These are phyloP conservation scores for Diaporthe sp. DNA, from an alignment of 2,329 filamentous ascomycete genomes.

Conservation along the genomic window DNA sequence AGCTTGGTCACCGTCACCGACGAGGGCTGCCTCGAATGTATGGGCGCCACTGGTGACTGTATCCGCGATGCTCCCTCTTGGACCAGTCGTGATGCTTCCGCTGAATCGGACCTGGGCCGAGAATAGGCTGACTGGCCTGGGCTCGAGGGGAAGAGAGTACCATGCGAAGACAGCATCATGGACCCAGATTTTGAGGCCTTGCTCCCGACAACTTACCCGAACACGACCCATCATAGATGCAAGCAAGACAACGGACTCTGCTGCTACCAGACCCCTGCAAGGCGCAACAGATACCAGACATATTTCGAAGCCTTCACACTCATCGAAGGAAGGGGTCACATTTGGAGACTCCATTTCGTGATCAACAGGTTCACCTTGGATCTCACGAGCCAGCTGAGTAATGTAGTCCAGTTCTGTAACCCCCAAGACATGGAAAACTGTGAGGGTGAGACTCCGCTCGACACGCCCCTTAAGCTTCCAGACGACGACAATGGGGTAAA, in stretches of 20 bases:
- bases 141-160: not conserved
- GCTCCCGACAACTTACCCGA: conserved; percentile 19
- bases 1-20: conserved; percentile 17
- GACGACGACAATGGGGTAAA: not conserved
- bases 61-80: not conserved
- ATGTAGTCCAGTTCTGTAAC: conserved; percentile 26
- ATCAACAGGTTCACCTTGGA: not conserved
- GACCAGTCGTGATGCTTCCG: not conserved
- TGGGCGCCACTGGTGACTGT: conserved; percentile 11
- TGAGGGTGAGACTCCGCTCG: conserved; percentile 1
- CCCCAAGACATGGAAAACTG: not conserved
- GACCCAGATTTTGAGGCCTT: not conserved
- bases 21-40: conserved; percentile 34
- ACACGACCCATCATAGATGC: conserved; percentile 30
- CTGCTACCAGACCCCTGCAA: conserved; percentile 21
- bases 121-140: not conserved
- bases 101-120: not conserved
- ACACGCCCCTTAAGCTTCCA: not conserved
- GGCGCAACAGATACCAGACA: not conserved
- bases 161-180: conserved; percentile 28
- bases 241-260: conserved; percentile 33
- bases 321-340: not conserved
- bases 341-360: conserved; percentile 35
- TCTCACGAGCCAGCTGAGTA: not conserved
- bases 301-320: conserved; percentile 31